Conservation (phyloP, 495 filamentous ascomycete genomes). For the Acidomyces sp. region DNA sequence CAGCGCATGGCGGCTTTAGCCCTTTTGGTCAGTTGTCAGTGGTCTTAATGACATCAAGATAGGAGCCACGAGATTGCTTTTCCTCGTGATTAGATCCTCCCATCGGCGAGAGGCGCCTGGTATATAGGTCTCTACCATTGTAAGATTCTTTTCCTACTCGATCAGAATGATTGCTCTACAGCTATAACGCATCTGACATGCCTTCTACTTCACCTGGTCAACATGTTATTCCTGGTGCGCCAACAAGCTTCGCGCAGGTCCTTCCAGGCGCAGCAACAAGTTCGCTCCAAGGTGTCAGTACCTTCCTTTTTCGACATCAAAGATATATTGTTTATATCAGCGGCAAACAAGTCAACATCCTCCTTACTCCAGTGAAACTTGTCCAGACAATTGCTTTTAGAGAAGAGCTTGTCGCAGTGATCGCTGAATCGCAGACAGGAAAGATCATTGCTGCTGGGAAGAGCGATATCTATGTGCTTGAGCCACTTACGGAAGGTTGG, state of each 20-base stretch:
- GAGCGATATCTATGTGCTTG: conserved; percentile 8
- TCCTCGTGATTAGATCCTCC: no score
- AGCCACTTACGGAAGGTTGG: conserved; percentile 51
- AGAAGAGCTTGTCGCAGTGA: conserved; percentile 36
- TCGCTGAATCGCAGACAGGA: conserved; percentile 36
- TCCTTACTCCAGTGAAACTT: conserved; percentile 35
- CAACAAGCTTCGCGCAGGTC: conserved; percentile 12
- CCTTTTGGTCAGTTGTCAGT: no score
- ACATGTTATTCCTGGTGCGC: background rate
- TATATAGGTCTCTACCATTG: no score
- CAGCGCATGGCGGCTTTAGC: no score
- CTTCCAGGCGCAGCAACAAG: conserved; percentile 12
- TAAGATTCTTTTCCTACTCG: background rate
- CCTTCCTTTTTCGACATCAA: conserved; percentile 16
- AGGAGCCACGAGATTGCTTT: no score
- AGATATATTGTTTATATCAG: conserved; percentile 56
- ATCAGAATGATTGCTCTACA: background rate
- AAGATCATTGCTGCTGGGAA: conserved; percentile 51
- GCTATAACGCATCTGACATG: conserved; percentile 8
- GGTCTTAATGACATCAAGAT: no score
- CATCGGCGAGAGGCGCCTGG: no score
- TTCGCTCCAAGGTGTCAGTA: conserved; percentile 9
- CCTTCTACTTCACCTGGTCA: conserved; percentile 14
- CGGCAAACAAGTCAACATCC: conserved; percentile 72
- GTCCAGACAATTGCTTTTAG: conserved; percentile 66